Base-by-base conservation (phyloP, 495 filamentous ascomycete genomes). In the Trichoderma orchidacearum region DNA sequence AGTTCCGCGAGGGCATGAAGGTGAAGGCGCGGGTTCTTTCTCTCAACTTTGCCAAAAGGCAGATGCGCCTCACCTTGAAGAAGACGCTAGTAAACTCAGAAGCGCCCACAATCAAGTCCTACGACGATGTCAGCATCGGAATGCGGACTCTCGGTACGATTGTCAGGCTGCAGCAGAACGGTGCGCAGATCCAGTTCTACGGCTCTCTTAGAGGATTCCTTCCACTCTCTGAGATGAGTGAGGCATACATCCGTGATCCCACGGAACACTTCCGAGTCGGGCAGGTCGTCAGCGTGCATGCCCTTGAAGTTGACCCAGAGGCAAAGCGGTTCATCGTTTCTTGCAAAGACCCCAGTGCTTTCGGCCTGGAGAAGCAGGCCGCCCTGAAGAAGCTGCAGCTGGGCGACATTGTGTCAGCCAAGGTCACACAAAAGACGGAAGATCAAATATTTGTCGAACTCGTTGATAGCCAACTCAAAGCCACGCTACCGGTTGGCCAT, bases 171-270 rank as follows among this genome's bases (percentile, higher is more conserved):
- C 71, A 90, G 45, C 65, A 76, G 21, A 80, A 81, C 60, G 94
- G 93, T 57, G 93, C 92, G 12, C 80, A 94, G 21, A 87, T 97
- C 52, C 90, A 96, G 62, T 98, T 96, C 73, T 97, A 91, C 63
- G 89, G 90, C 23, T 68, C 75, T 8, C 71, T 96, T 35, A 79
- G 81, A 51, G 94, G 83, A 11, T 97, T 92, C 70, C 78, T 98
- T 56, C 92, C 93, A 1, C 82, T 94, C 2, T 86, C 87, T 3
- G 92, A 98, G 65, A 97, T 98, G 94, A 96, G 91, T 66, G 94
- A 96, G 64, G 87, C 90, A 13, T 96, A 84, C 67, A 96, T 98
- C 61, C 80, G 86, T 62, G 86, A 96, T 63, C 89, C 91, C 6
- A 80, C 77, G 41, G 81, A 93, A 62, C 91, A 98, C 66, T 98